Evolutionary conservation across 192 early-diverging fungal genomes (phyloP).

Genomic region (Globomyces pollinis-pini): DNA sequence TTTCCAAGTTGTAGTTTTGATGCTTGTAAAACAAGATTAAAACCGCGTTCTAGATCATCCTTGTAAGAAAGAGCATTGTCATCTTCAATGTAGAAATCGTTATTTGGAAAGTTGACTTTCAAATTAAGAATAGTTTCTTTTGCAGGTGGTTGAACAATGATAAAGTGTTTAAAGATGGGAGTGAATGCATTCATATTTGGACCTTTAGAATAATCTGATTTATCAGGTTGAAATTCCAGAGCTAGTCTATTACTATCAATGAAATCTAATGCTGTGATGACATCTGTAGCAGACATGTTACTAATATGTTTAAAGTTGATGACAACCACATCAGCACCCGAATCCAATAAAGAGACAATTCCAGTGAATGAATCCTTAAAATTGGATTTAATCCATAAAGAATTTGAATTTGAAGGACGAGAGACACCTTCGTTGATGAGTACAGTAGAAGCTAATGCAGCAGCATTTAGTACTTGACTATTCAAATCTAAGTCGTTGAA

Average conservation of each 20-base stretch:
- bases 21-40: background rate
- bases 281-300: background rate
- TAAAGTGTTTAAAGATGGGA: background rate
- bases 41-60: background rate
- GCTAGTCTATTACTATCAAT: background rate
- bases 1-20: background rate
- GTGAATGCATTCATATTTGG: slow-evolving; percentile 2
- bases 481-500: too few species aligned
- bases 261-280: background rate
- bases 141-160: slow-evolving; percentile 6
- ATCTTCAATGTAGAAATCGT: slow-evolving; percentile 1
- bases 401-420: too few species aligned
- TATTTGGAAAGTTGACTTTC: background rate
- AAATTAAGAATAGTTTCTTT: background rate
- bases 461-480: too few species aligned
- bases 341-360: slow-evolving; percentile 3
- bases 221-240: background rate
- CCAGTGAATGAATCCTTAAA: too few species aligned
- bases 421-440: too few species aligned
- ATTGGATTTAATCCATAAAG: too few species aligned
- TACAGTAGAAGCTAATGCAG: too few species aligned
- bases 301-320: background rate
- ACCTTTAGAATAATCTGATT: background rate
- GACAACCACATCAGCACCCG: background rate
- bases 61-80: background rate